Evolutionary conservation across 768 basidiomycete species (phyloP).

Genomic region (Russula sp.): DNA sequence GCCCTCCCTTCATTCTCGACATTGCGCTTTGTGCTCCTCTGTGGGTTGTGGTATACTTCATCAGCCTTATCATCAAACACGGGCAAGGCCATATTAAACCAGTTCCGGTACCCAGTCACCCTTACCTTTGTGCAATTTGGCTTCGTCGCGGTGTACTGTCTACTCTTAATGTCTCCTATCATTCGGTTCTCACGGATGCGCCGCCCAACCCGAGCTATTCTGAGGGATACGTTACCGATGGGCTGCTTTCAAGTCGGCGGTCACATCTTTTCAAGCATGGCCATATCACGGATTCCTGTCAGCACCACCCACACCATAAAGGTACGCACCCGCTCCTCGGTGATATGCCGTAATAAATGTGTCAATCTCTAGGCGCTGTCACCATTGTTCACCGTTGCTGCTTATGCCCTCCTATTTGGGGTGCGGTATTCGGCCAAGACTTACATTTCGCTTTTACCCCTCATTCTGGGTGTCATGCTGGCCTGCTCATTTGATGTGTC

Average conservation of each 20-base stretch:
- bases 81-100: slow-evolving; percentile 88
- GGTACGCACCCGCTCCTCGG: slow-evolving; percentile 40
- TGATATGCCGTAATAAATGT: neutral
- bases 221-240: slow-evolving; percentile 85
- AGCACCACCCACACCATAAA: slow-evolving; percentile 99
- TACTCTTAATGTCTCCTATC: slow-evolving; percentile 72
- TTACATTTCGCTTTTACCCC: slow-evolving; percentile 88
- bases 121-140: slow-evolving; percentile 97
- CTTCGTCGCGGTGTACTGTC: slow-evolving; percentile 83
- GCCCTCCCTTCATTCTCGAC: slow-evolving; percentile 28
- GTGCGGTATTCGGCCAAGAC: slow-evolving; percentile 91
- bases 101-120: slow-evolving; percentile 92
- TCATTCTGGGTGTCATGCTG: slow-evolving; percentile 95
- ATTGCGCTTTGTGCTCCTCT: slow-evolving; percentile 66
- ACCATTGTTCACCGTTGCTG: slow-evolving; percentile 93
- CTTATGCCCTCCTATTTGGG: slow-evolving; percentile 88
- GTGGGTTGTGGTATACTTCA: slow-evolving; percentile 86
- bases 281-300: slow-evolving; percentile 92
- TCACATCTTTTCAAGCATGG: slow-evolving; percentile 96
- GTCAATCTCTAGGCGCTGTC: slow-evolving; percentile 67
- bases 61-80: slow-evolving; percentile 95
- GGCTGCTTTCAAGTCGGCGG: slow-evolving; percentile 96
- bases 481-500: slow-evolving; percentile 92
- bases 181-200: slow-evolving; percentile 63
- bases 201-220: slow-evolving; percentile 60